phyloP scores from a whole-genome alignment of 176 grass and related monocot genomes.

The Avena atlantica region DNA sequence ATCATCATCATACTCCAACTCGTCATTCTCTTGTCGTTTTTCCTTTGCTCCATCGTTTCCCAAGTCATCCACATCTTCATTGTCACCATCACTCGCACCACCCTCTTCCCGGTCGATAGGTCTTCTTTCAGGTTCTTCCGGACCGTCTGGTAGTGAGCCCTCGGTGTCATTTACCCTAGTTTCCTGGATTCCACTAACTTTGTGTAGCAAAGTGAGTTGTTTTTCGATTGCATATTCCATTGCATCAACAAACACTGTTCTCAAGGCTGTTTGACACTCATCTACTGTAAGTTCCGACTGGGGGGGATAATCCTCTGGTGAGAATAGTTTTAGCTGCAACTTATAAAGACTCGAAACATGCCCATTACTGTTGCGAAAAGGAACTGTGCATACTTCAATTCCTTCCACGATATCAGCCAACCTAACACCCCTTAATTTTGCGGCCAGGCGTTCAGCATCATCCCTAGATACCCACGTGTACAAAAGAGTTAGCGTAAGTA shows the following conservation, averaged over 20 bases:
- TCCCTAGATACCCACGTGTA: slow-evolving; percentile 44
- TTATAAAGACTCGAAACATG: slow-evolving; percentile 76
- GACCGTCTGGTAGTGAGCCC: slow-evolving; percentile 29
- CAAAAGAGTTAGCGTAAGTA: slow-evolving; percentile 4
- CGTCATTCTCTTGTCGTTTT: slow-evolving; percentile 72
- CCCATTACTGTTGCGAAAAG: slow-evolving; percentile 71
- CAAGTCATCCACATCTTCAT: slow-evolving; percentile 70
- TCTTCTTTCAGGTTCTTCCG: slow-evolving; percentile 56
- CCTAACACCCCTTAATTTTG: slow-evolving; percentile 63
- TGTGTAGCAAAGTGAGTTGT: slow-evolving; percentile 73
- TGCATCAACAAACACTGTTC: slow-evolving; percentile 71
- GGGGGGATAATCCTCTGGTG: slow-evolving; percentile 49
- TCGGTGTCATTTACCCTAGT: slow-evolving; percentile 58
- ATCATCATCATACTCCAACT: slow-evolving; percentile 86
- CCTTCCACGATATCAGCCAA: slow-evolving; percentile 72
- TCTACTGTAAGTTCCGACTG: slow-evolving; percentile 59
- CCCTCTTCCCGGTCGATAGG: slow-evolving; percentile 40
- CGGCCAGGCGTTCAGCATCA: slow-evolving; percentile 46
- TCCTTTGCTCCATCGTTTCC: slow-evolving; percentile 68
- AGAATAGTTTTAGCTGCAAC: slow-evolving; percentile 76
- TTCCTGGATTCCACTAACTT: slow-evolving; percentile 67
- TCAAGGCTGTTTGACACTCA: slow-evolving; percentile 57
- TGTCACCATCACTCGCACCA: slow-evolving; percentile 54
- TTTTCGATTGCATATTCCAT: slow-evolving; percentile 87
- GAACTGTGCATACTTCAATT: slow-evolving; percentile 81